Conservation (phyloP, 345 rosid species). For the Draba incana region DNA sequence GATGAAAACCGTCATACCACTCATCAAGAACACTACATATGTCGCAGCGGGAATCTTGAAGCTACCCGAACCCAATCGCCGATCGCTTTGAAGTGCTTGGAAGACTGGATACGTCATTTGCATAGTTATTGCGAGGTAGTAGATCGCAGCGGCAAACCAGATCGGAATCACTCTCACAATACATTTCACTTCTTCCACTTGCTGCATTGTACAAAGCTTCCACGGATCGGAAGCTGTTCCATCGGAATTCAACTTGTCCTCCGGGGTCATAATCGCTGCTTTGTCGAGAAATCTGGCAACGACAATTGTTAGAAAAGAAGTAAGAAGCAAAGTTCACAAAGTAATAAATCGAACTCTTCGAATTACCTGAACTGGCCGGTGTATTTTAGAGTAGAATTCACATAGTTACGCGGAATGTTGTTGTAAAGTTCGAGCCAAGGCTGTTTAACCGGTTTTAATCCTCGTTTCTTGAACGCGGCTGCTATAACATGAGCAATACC, state of each 20-base stretch:
- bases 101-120: conserved; percentile 60
- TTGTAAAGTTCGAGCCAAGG: conserved; percentile 46
- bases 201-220: conserved; percentile 65
- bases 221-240: conserved; percentile 59
- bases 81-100: conserved; percentile 62
- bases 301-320: conserved; percentile 17
- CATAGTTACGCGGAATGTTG: conserved; percentile 40
- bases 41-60: conserved; percentile 61
- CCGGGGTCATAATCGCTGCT: conserved; percentile 52
- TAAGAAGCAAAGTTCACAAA: conserved; percentile 7
- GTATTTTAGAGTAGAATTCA: conserved; percentile 36
- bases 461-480: conserved; percentile 62
- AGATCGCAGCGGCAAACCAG: conserved; percentile 55
- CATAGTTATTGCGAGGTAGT: conserved; percentile 43
- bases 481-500: conserved; percentile 57
- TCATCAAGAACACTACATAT: conserved; percentile 56
- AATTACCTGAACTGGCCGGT: conserved; percentile 44
- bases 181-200: conserved; percentile 75
- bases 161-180: conserved; percentile 59
- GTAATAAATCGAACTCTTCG: neutral
- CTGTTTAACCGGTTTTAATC: conserved; percentile 48
- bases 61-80: conserved; percentile 49
- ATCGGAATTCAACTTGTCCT: conserved; percentile 49
- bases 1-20: conserved; percentile 53
- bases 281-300: conserved; percentile 56